Base-by-base conservation (phyloP, 2,329 filamentous ascomycete genomes). In the Ascochyta rabiei region DNA sequence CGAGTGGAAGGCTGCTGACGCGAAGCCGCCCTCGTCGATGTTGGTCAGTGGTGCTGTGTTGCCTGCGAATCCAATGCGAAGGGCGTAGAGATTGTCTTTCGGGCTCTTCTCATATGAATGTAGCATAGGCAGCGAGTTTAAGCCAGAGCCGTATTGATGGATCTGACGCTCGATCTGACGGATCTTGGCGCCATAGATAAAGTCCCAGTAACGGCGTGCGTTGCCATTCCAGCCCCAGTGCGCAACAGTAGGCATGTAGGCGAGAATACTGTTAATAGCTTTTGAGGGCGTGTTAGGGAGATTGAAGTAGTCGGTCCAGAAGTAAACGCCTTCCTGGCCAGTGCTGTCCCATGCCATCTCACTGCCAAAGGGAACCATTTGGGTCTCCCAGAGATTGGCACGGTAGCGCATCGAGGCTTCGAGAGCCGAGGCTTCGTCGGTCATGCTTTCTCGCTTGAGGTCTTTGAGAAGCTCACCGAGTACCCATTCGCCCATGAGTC, bases 221-320 rank as follows among this genome's bases (percentile, higher is more conserved):
- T 86, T 86, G 12, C 84, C 84, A 46, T 86, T 85, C 81, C 81
- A 86, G 2, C 82, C 84, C 84, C 84, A 86, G 58, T 86, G 84
- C 0, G 82, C 75, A 0, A 86, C 80, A 0, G 81, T 82, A 0
- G 84, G 83, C 75, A 80, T 84, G 57, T 81, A 86, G 0, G 81
- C 84, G 1, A 83, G 65, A 4, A 86, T 82, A 19, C 79, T 82
- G 50, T 81, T 76, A 40, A 86, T 74, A 0, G 88, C 81, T 60
- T 85, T 86, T 1, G 67, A 67, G 0, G 75, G 77, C 0, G 82
- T 82, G 0, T 63, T 63, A 0, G 70, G 70, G 41, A 81, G 74
- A 2, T 78, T 78, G 63, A 86, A 86, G 62, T 84, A 80, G 30
- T 78, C 80, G 6, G 79, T 75, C 83, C 84, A 86, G 55, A 83